A percentile compares a stretch with the other conserved stretches of the same genome.
Conservation (phyloP, 768 basidiomycete species). For the Calocybe cyanea region DNA sequence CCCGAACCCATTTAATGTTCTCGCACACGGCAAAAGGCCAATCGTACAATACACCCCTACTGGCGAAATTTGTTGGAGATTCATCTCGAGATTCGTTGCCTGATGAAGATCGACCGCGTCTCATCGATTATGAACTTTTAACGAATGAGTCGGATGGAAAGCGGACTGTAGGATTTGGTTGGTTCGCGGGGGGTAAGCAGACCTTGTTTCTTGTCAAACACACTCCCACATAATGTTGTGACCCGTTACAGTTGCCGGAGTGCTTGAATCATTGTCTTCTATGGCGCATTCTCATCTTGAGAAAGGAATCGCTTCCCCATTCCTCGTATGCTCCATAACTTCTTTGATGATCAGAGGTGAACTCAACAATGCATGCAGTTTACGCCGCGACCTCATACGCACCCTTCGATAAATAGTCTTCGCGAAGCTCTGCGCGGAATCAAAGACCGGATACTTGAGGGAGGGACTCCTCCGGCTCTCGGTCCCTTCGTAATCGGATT, state of each 20-base stretch:
- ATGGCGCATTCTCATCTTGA: conserved; percentile 79
- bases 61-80: conserved; percentile 55
- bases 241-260: conserved; percentile 67
- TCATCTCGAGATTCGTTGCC: conserved; percentile 4
- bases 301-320: conserved; percentile 76
- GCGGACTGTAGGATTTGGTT: conserved; percentile 86
- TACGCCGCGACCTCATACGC: conserved; percentile 77
- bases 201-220: conserved; percentile 4
- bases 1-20: conserved; percentile 85
- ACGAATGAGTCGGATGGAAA: conserved; percentile 53
- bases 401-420: conserved; percentile 51
- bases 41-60: conserved; percentile 76
- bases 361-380: conserved; percentile 37
- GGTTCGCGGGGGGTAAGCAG: conserved; percentile 80
- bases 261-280: conserved; percentile 74
- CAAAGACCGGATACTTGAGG: conserved; percentile 48
- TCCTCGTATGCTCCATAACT: conserved; percentile 53
- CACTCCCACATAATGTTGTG: too few relatives aligned
- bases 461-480: conserved; percentile 57
- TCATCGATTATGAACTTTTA: conserved; percentile 87
- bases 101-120: conserved; percentile 32
- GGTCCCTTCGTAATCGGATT: conserved; percentile 81
- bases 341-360: not conserved
- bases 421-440: conserved; percentile 52
- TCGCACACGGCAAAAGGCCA: conserved; percentile 90